Conservation (phyloP, 306 rosid species). For the Cucurbita argyrosperma region DNA sequence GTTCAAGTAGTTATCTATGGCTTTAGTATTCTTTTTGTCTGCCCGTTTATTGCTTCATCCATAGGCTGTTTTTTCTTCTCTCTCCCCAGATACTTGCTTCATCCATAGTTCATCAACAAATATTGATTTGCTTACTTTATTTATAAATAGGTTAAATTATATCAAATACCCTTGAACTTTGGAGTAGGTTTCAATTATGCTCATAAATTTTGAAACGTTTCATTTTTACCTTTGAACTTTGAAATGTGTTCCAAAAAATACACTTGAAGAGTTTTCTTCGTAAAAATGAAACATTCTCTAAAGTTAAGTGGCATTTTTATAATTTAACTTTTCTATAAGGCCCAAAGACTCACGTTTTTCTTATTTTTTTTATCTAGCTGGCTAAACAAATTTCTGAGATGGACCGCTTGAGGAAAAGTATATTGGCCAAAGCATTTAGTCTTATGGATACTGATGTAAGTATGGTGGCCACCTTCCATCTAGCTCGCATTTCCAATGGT, state of each 20-base stretch:
- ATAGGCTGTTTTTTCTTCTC: neutral
- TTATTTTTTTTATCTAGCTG: constrained; percentile 44
- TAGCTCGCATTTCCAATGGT: neutral
- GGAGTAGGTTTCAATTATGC: too few relatives aligned
- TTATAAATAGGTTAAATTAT: neutral
- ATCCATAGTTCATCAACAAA: neutral
- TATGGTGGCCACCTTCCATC: neutral
- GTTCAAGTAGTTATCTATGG: neutral
- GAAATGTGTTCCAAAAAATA: too few relatives aligned
- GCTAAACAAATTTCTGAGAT: constrained; percentile 60
- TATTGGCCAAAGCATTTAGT: constrained; percentile 66
- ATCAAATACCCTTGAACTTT: neutral
- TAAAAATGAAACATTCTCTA: neutral
- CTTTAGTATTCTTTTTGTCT: neutral
- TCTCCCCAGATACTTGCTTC: neutral
- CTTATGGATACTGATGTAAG: constrained; percentile 63
- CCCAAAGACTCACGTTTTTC: constrained; percentile 11
- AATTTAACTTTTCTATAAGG: constrained; percentile 5
- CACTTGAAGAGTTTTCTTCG: too few relatives aligned
- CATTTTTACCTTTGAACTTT: too few relatives aligned
- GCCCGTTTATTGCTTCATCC: constrained; percentile 7
- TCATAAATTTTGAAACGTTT: too few relatives aligned
- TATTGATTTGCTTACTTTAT: neutral
- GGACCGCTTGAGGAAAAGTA: constrained; percentile 50
- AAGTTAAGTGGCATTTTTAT: neutral